Evolutionary conservation across 2,329 filamentous ascomycete species (phyloP).

Genomic region (Ploettnerulaceae sp.): DNA sequence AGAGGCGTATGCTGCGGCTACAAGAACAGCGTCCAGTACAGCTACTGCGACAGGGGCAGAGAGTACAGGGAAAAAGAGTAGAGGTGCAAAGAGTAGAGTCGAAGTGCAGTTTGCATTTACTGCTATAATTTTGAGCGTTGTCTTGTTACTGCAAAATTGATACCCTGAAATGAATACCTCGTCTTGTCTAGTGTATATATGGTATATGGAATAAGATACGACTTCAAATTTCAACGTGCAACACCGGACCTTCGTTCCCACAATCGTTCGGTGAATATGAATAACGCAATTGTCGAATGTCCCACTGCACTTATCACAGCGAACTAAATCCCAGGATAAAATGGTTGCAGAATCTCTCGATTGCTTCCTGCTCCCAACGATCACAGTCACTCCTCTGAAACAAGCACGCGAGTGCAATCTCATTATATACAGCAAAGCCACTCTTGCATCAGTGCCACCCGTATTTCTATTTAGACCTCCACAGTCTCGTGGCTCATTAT

Average conservation of each 20-base stretch:
- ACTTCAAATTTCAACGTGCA: too few species aligned
- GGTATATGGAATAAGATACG: too few species aligned
- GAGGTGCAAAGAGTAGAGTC: neutral
- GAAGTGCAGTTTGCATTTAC: too few species aligned
- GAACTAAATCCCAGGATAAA: too few species aligned
- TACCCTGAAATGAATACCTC: too few species aligned
- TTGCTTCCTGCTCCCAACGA: neutral
- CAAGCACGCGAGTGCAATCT: neutral
- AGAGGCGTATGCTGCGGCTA: neutral
- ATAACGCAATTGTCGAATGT: too few species aligned
- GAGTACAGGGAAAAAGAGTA: slow-evolving; percentile 5
- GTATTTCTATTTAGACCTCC: neutral
- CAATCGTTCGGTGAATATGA: too few species aligned
- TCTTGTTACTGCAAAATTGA: too few species aligned
- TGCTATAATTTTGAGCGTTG: too few species aligned
- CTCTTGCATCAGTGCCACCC: neutral
- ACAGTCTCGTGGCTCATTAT: neutral
- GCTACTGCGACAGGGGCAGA: neutral
- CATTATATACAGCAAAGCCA: neutral
- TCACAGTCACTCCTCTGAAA: neutral
- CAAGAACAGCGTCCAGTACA: slow-evolving; percentile 2
- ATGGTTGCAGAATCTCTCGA: neutral
- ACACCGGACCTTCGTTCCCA: too few species aligned
- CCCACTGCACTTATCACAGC: too few species aligned
- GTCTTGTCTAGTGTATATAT: too few species aligned